phyloP scores from a whole-genome alignment of 179 eudicot genomes.

The Corrigiola litoralis region DNA sequence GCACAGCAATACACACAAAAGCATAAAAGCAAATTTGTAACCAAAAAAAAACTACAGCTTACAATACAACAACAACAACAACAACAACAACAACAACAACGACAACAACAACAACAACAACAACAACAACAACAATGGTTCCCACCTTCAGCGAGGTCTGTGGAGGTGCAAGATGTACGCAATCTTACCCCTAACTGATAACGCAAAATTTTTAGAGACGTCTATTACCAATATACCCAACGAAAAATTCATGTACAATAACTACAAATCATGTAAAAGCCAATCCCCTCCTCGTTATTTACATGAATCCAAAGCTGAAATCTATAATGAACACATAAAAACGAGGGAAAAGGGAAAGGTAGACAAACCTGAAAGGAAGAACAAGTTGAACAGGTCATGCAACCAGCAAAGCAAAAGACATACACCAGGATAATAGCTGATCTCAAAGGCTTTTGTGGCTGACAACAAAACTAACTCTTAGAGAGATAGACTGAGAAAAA shows the following conservation, averaged over 20 bases:
- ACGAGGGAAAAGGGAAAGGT: neutral
- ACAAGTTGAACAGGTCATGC: conserved; percentile 12
- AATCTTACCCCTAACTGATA: too few species aligned
- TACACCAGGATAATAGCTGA: conserved; percentile 9
- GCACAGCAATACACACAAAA: neutral
- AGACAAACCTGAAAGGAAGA: conserved; percentile 16
- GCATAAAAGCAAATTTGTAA: neutral
- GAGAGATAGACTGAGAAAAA: neutral
- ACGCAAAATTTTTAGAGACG: too few species aligned
- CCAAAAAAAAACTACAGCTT: neutral
- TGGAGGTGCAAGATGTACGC: too few species aligned
- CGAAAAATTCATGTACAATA: neutral
- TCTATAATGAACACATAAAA: neutral
- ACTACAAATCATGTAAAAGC: neutral
- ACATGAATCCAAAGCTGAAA: neutral
- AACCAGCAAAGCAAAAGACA: neutral
- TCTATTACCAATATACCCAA: too few species aligned
- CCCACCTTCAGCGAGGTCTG: too few species aligned
- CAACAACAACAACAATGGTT: too few species aligned
- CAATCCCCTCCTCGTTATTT: too few species aligned
- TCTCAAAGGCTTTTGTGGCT: conserved; percentile 19
- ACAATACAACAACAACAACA: too few species aligned
- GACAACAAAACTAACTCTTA: conserved; percentile 13
- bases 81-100: too few species aligned
- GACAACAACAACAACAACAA: too few species aligned